Conservation (phyloP, 352 stramenopile genomes). For the Phytophthora fragariaefolia region DNA sequence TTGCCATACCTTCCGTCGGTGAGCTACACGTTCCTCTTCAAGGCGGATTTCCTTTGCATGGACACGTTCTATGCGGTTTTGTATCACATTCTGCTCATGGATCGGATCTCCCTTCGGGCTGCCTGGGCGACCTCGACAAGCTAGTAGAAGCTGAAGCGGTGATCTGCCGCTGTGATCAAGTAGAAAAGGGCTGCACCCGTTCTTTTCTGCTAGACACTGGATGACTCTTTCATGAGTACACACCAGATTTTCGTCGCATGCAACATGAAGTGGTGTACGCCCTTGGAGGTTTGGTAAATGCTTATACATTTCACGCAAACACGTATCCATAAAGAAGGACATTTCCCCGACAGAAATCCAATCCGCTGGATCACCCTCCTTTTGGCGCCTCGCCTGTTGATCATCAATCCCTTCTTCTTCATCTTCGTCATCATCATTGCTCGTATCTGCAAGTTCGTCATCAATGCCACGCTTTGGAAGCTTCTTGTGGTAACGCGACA, state of each 20-base stretch:
- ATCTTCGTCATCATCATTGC: constrained; percentile 23
- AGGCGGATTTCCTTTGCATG: constrained; percentile 34
- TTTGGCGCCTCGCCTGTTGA: constrained; percentile 33
- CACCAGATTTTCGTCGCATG: constrained; percentile 84
- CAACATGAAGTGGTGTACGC: constrained; percentile 68
- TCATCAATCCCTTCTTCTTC: constrained; percentile 37
- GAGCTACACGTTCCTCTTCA: constrained; percentile 44
- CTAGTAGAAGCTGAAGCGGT: constrained; percentile 56
- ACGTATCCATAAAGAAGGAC: constrained; percentile 70
- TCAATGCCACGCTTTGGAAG: constrained; percentile 23
- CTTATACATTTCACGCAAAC: constrained; percentile 68
- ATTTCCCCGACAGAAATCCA: constrained; percentile 59
- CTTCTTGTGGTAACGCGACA: constrained; percentile 51
- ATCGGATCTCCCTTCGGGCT: constrained; percentile 54
- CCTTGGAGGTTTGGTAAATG: constrained; percentile 71
- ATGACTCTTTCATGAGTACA: constrained; percentile 80
- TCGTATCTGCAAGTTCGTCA: constrained; percentile 16
- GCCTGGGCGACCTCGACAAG: constrained; percentile 59
- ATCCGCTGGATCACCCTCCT: constrained; percentile 48
- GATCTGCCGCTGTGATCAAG: constrained; percentile 50
- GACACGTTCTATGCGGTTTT: constrained; percentile 40
- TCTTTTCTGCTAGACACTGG: constrained; percentile 52
- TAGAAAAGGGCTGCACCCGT: constrained; percentile 63
- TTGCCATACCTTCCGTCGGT: constrained; percentile 45
- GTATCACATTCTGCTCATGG: constrained; percentile 40